Evolutionary conservation across 2,329 filamentous ascomycete genomes (phyloP).

Genomic region (Arthroderma uncinatum): DNA sequence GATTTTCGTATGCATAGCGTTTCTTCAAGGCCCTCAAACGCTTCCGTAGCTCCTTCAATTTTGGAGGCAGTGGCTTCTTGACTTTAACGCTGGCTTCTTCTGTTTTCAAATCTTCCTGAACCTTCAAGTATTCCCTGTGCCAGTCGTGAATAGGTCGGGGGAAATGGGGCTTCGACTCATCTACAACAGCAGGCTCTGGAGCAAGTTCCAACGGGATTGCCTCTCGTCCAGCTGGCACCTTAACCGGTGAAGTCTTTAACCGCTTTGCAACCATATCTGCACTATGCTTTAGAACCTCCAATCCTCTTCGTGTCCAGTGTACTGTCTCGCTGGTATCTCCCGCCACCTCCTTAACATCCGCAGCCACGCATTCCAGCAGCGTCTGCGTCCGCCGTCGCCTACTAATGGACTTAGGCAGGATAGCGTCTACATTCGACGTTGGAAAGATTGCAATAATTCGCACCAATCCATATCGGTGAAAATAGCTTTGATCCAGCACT

Average conservation of each 20-base stretch:
- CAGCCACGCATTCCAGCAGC: constrained; percentile 49
- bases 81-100: constrained; percentile 7
- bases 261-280: constrained; percentile 23
- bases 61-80: background rate
- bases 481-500: constrained; percentile 47
- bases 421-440: constrained; percentile 45
- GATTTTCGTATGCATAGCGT: constrained; percentile 23
- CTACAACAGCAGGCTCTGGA: constrained; percentile 16
- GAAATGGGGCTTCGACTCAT: constrained; percentile 19
- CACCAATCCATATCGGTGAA: constrained; percentile 68
- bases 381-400: constrained; percentile 48
- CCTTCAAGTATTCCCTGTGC: constrained; percentile 33
- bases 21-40: constrained; percentile 11
- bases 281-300: constrained; percentile 19
- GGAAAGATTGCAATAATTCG: constrained; percentile 66
- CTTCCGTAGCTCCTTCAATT: constrained; percentile 5
- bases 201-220: constrained; percentile 18
- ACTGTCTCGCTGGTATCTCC: constrained; percentile 24
- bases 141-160: constrained; percentile 30
- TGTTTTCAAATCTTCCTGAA: background rate
- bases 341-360: constrained; percentile 22
- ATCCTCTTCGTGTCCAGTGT: constrained; percentile 20
- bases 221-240: constrained; percentile 24
- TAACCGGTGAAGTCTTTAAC: constrained; percentile 21
- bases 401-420: constrained; percentile 51